Conservation (phyloP, 176 grass and related monocot genomes). For the Cenchrus americanus region DNA sequence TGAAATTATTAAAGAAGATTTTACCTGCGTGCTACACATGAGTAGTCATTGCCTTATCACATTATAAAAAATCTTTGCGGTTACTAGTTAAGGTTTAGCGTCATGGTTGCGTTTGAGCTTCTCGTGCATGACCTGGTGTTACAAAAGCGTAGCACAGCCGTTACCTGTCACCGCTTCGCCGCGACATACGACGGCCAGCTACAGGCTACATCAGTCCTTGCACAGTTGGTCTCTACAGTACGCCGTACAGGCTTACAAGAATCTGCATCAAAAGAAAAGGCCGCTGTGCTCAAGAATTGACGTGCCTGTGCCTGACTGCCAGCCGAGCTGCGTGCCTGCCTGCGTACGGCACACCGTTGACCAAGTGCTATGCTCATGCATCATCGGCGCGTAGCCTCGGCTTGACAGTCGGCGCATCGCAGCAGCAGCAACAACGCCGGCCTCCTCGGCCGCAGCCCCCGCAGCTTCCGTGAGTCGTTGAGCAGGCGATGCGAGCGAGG, state of each 20-base stretch:
- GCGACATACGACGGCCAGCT: background rate
- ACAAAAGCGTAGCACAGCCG: background rate
- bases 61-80: too few relatives aligned
- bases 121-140: too few relatives aligned
- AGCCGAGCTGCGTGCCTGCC: background rate
- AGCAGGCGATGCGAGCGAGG: background rate
- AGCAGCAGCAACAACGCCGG: background rate
- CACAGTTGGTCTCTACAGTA: background rate
- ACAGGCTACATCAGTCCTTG: background rate
- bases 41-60: too few relatives aligned
- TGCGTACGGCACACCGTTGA: constrained; percentile 31
- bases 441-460: constrained; percentile 5
- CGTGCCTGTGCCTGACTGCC: background rate
- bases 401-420: background rate
- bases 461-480: constrained; percentile 28
- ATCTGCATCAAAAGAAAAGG: background rate
- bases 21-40: too few relatives aligned
- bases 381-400: too few relatives aligned
- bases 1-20: too few relatives aligned
- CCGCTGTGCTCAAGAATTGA: background rate
- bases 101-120: too few relatives aligned
- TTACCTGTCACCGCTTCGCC: background rate
- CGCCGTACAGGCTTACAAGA: background rate
- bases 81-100: too few relatives aligned
- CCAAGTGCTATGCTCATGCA: background rate